Base-by-base conservation (phyloP, 1,284 basidiomycete genomes). In the Heterobasidion annosum region DNA sequence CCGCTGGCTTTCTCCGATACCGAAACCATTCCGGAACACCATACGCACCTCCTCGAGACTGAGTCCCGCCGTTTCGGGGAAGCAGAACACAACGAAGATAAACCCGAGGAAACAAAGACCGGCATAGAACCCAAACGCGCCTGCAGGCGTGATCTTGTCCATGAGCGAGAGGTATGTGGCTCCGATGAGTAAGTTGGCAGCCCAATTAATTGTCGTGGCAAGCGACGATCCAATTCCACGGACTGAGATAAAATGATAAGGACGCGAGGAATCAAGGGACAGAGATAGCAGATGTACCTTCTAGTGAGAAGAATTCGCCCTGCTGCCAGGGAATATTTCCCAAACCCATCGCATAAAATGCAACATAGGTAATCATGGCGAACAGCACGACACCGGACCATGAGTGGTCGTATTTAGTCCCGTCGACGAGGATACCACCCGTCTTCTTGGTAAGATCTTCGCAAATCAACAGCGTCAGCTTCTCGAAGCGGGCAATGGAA, bases 251-350 rank as follows among this genome's bases (percentile, higher is more conserved):
- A 34, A 37, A 40, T 47, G 33, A 25, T 47, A 50, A 50, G 43
- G 12, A 42, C 50, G 34, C 8, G 34, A 43, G 18, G 50, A 19
- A 18, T 19, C 15, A 50, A 48, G 19, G 32, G 10, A 50, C 18
- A 45, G 43, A 50, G n/a, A 51, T 34, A 18, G 33, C 49, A 45
- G 53, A 37, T 10, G 63, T 40, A 79, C 82, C 80, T 72, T 90
- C 86, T 33, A 90, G 76, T 8, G 75, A 75, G 69, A 92, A 92
- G 32, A 93, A 76, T 66, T 93, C 90, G 57, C 88, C 88, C 65
- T 93, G 90, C 63, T 91, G 88, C 90, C 90, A 93, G 0, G 91
- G 89, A 0, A 92, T 85, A 63, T 91, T 92, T 8, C 81, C 82
- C 8, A 88, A 68, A 0, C 88, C 87, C 0, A 81, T 87, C 0